Evolutionary conservation across 2,329 filamentous ascomycete species (phyloP).

Genomic region (Nigrospora osmanthi): DNA sequence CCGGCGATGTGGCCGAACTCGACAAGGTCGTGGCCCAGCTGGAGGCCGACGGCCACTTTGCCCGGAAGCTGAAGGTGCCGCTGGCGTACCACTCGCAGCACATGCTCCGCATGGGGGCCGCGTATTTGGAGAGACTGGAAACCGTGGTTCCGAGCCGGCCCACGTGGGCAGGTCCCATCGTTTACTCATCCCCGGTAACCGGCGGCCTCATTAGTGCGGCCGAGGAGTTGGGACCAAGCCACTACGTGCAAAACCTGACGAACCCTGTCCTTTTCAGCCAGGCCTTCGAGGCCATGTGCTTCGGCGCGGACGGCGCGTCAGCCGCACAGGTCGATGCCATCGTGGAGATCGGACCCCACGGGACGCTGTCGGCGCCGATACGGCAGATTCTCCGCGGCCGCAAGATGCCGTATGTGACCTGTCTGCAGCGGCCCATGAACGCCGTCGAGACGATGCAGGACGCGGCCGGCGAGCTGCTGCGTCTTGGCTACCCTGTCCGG

Average conservation of each 20-base stretch:
- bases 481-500: slow-evolving; percentile 6
- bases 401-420: slow-evolving; percentile 10
- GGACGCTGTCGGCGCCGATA: slow-evolving; percentile 18
- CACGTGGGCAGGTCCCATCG: too few relatives aligned
- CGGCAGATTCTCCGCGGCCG: slow-evolving; percentile 17
- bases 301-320: background rate
- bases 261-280: slow-evolving; percentile 15
- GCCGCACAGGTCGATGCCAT: slow-evolving; percentile 12
- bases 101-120: too few relatives aligned
- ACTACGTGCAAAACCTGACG: slow-evolving; percentile 13
- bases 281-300: slow-evolving; percentile 9
- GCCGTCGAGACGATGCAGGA: slow-evolving; percentile 16
- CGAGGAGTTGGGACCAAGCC: slow-evolving; percentile 2
- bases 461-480: slow-evolving; percentile 8
- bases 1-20: background rate
- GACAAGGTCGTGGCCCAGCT: slow-evolving; percentile 1
- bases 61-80: slow-evolving; percentile 12
- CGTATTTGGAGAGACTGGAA: too few relatives aligned
- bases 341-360: slow-evolving; percentile 22
- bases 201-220: slow-evolving; percentile 12
- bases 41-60: slow-evolving; percentile 11
- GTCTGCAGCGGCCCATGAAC: slow-evolving; percentile 9
- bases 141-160: too few relatives aligned
- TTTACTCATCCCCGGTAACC: slow-evolving; percentile 16
- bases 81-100: slow-evolving; percentile 13